These are phyloP conservation scores for Phytopythium aichiense DNA, from an alignment of 352 stramenopile species.

Conservation along the genomic window DNA sequence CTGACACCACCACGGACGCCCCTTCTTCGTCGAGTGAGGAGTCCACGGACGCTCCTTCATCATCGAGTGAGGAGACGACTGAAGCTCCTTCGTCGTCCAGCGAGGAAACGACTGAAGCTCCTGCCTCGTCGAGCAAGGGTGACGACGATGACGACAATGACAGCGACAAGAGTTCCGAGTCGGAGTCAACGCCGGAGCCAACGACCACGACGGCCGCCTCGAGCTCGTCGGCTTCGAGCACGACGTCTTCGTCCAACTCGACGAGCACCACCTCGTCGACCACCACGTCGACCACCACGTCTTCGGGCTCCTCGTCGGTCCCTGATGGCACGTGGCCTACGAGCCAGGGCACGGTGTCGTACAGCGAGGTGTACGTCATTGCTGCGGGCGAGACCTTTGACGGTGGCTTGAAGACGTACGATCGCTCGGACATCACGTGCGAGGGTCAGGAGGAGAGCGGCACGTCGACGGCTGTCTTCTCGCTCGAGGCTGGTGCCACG, in stretches of 20 bases:
- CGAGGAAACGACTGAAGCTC: not conserved
- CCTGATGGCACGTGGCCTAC: conserved; percentile 16
- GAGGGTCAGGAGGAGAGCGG: conserved; percentile 20
- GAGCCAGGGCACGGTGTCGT: conserved; percentile 20
- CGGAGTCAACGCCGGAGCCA: conserved; percentile 1
- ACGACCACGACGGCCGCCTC: not conserved
- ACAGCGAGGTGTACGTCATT: conserved; percentile 26
- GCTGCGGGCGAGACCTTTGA: conserved; percentile 25
- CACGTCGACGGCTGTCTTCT: conserved; percentile 24
- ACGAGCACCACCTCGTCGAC: not conserved
- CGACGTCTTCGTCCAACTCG: not conserved
- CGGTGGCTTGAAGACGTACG: conserved; percentile 34
- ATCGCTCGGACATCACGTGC: conserved; percentile 32
- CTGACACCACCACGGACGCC: conserved; percentile 2
- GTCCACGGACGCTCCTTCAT: not conserved
- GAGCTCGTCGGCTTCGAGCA: not conserved
- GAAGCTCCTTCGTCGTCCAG: not conserved
- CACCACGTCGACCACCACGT: not conserved
- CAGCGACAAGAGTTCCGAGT: conserved; percentile 1
- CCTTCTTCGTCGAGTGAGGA: not conserved
- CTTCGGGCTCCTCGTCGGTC: not conserved
- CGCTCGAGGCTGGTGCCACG: conserved; percentile 26
- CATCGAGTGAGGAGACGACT: not conserved
- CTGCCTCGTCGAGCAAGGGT: not conserved
- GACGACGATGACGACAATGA: conserved; percentile 2